Evolutionary conservation across 129 eudicot genomes (phyloP), one percentile per base, ranked within the genome.

Genomic region (Ambrosia artemisiifolia): DNA sequence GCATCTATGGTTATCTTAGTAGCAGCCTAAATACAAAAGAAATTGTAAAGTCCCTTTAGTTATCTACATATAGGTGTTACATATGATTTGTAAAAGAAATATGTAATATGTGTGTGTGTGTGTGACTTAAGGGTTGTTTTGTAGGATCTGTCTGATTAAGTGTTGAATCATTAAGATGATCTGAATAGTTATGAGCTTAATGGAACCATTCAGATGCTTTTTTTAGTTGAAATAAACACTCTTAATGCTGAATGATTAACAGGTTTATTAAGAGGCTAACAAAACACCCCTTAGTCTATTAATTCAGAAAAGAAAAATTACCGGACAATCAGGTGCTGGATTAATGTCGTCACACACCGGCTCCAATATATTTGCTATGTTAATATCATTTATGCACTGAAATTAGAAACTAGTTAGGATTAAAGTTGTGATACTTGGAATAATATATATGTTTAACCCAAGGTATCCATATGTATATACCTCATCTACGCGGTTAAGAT

Each of bases 361-460:
- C 11, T 67, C 68, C 42, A 72, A 19, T 65, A 79, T 10, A 53
- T 67, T 55, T n/a, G 13, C 53, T 10, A 18, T 13, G 14, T 55
- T 55, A 59, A 71, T 65, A 47, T 28, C 47, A 38, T 57, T 65
- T 55, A 34, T 51, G 51, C 78, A 78, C 78, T 72, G 33, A 47
- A 42, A 24, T 56, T 2, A 18, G 2, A 18, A 44, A 54, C 5
- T 5, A 35, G 6, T 56, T 44, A 7, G 3, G 17, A 42, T 43
- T 56, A 11, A 12, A 53, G n/a, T 28, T 14, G 24, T n/a, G 17
- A 11, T 55, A 49, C 17, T 28, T 7, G 1, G 24, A 36, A 38
- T 2, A 4, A 4, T 1, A 1, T 20, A 44, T 42, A 28, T 7
- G 19, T 40, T 7, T 72, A 6, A 16, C n/a, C 4, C 46, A 43